These are phyloP conservation scores for Chlorociboria aeruginascens DNA, from an alignment of 495 filamentous ascomycete genomes.

Conservation along the genomic window DNA sequence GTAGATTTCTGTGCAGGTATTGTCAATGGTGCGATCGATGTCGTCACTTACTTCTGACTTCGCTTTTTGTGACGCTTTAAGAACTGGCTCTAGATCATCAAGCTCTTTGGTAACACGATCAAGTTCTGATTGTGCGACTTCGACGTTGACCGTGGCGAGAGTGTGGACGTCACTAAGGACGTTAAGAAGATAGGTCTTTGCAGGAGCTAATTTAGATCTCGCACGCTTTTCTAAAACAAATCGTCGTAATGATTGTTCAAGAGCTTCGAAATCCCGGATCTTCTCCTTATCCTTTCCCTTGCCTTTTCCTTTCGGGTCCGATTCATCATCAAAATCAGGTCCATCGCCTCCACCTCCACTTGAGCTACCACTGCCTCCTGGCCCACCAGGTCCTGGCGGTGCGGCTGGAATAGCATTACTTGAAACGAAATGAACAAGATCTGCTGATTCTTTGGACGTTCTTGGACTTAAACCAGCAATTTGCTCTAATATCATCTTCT, in stretches of 20 bases:
- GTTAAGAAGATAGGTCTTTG: conserved; percentile 92
- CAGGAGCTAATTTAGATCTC: conserved; percentile 88
- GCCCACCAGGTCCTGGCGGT: conserved; percentile 38
- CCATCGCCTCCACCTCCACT: conserved; percentile 44
- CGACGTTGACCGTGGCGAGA: conserved; percentile 76
- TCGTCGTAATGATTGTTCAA: conserved; percentile 77
- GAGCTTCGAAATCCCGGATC: conserved; percentile 72
- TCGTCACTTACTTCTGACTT: conserved; percentile 71
- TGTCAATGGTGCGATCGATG: conserved; percentile 71
- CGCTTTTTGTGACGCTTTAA: conserved; percentile 72
- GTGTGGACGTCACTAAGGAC: conserved; percentile 73
- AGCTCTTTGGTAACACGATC: conserved; percentile 74
- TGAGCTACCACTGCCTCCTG: conserved; percentile 43
- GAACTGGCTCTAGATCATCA: conserved; percentile 69
- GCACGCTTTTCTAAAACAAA: conserved; percentile 96
- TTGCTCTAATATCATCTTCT: conserved; percentile 87
- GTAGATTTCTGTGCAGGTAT: conserved; percentile 75
- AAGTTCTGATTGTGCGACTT: conserved; percentile 75
- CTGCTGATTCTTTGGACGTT: conserved; percentile 83
- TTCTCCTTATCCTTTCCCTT: conserved; percentile 88
- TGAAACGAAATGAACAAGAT: conserved; percentile 95
- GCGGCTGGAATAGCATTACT: conserved; percentile 81
- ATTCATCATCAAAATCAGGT: conserved; percentile 45
- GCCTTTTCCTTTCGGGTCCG: conserved; percentile 46
- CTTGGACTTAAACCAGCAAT: conserved; percentile 72